Evolutionary conservation across 352 stramenopile species (phyloP), one percentile per base, ranked within the genome.

Genomic region (Phytopythium delawarense): DNA sequence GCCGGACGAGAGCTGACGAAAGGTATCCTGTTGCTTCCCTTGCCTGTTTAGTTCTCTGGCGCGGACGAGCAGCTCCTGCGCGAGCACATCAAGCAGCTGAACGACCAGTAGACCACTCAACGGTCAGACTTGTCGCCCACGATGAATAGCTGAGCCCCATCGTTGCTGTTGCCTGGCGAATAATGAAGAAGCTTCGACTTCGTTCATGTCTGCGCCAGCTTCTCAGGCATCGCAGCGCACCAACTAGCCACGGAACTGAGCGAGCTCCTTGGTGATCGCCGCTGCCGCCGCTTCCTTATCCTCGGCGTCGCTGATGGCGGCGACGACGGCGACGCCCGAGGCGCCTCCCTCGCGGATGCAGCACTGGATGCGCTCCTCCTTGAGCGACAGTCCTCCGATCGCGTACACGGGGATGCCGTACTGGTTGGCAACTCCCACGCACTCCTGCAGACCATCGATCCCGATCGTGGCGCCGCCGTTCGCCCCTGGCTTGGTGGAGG

Each of bases 1-100:
- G 39, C 42, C 54, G 4, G 45, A 4, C n/a, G 45, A 42, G 12
- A 52, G 28, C 25, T 60, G 18, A 62, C 12, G 21, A 3, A 11
- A 35, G 66, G 50, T 49, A 30, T 59, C 35, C 71, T 28, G 57
- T 37, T n/a, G n/a, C 32, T 66, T 46, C 44, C 61, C 15, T 23
- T 53, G 67, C 13, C 23, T 40, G 9, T 57, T 2, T 40, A 92
- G 87, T 96, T 96, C 76, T 86, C 83, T n/a, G 87, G 87, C 58
- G 87, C 84, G 18, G 87, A 96, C 51, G 83, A 93, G 63, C 63
- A 75, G 30, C 72, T 93, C 37, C 62, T 96, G 55, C 83, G 79
- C 54, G 76, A 72, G 20, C 89, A 90, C 69, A 71, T 90, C 55
- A 78, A 88, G 65, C 72, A 93, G 65, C 66, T 96, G 50, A 89